These are phyloP conservation scores for Entoloma clypeatum DNA, from an alignment of 1,284 basidiomycete genomes.

Conservation along the genomic window DNA sequence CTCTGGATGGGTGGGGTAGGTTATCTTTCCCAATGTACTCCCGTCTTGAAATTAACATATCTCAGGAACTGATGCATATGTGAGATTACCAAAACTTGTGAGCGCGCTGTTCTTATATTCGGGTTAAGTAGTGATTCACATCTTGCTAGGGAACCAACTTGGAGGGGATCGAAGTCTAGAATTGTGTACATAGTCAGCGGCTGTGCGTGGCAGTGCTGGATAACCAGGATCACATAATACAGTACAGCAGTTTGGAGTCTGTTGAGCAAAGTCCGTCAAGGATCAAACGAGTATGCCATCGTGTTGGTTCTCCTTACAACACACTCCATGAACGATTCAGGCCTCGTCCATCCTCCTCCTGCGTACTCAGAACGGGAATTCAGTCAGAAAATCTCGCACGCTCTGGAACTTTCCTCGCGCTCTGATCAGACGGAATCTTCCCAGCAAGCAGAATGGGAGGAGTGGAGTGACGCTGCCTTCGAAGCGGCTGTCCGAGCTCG, in stretches of 20 bases:
- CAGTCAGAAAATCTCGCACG: slow-evolving; percentile 49
- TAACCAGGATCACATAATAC: too few relatives aligned
- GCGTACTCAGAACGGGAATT: slow-evolving; percentile 49
- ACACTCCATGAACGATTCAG: slow-evolving; percentile 23
- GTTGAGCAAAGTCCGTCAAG: too few relatives aligned
- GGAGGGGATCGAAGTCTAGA: slow-evolving; percentile 73
- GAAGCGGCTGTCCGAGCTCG: slow-evolving; percentile 25
- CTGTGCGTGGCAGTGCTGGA: background rate
- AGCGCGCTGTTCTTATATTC: slow-evolving; percentile 26
- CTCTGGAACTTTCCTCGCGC: slow-evolving; percentile 39
- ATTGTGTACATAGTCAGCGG: background rate
- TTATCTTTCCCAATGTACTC: slow-evolving; percentile 9
- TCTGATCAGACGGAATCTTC: slow-evolving; percentile 25
- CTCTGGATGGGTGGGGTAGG: slow-evolving; percentile 80
- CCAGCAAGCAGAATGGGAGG: slow-evolving; percentile 43
- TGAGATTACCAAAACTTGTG: slow-evolving; percentile 79
- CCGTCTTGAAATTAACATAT: slow-evolving; percentile 8
- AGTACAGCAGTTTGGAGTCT: too few relatives aligned
- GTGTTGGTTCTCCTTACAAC: background rate
- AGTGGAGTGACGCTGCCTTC: slow-evolving; percentile 46
- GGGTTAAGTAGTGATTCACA: slow-evolving; percentile 8
- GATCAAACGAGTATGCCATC: slow-evolving; percentile 1
- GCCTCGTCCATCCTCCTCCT: slow-evolving; percentile 45
- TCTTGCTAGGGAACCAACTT: slow-evolving; percentile 69
- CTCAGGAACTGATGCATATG: slow-evolving; percentile 76